These are phyloP conservation scores for Fusarium pseudonygamai DNA, from an alignment of 2,329 filamentous ascomycete genomes.

Conservation along the genomic window DNA sequence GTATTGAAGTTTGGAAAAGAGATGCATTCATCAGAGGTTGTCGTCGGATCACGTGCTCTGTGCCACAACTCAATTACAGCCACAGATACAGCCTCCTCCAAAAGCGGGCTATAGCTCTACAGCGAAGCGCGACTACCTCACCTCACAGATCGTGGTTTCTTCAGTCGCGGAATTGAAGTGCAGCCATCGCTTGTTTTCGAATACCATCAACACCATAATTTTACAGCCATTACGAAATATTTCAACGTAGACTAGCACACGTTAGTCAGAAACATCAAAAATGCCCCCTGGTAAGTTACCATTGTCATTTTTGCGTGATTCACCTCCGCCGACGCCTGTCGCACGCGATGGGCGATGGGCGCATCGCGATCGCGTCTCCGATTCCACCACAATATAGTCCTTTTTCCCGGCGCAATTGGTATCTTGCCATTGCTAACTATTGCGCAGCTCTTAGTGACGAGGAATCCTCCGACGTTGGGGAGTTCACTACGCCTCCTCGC, in stretches of 20 bases:
- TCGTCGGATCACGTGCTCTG: not conserved
- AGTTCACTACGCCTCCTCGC: conserved; percentile 38
- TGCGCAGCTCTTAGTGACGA: conserved; percentile 52
- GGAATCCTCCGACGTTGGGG: conserved; percentile 47
- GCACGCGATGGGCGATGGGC: conserved; percentile 2
- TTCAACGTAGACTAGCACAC: not conserved
- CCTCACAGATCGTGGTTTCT: conserved; percentile 12
- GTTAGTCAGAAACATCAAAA: not conserved
- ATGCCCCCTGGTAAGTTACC: conserved; percentile 43
- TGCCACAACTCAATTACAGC: conserved; percentile 14
- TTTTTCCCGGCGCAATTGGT: not conserved
- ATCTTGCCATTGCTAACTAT: conserved; percentile 27
- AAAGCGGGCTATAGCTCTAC: conserved; percentile 8
- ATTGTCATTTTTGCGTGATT: not conserved
- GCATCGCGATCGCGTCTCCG: conserved; percentile 8
- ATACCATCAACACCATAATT: not conserved
- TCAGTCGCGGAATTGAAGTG: not conserved
- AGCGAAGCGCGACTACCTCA: not conserved
- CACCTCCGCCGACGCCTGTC: not conserved
- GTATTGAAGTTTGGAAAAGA: not conserved
- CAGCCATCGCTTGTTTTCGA: not conserved
- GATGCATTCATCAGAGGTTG: not conserved
- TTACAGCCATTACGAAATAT: not conserved
- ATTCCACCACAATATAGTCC: not conserved
- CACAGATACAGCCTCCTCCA: conserved; percentile 7